Base-by-base conservation (phyloP, 1,139 yeast genomes). In the Yamadazyma spencermartinsiae region DNA sequence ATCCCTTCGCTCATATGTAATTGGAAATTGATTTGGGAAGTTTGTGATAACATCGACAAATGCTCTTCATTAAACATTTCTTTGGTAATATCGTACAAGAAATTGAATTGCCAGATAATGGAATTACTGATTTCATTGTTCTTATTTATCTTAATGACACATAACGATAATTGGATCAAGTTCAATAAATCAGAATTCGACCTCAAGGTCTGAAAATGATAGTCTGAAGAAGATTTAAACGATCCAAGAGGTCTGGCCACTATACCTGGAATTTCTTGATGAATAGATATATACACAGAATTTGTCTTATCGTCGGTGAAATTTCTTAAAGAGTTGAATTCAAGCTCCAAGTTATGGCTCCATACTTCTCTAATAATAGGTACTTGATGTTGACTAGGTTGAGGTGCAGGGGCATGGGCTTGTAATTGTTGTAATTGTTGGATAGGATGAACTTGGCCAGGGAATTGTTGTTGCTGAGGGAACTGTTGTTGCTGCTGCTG, bases 171-270 rank as follows among this genome's bases (percentile, higher is more conserved):
- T 62, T 92, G 98, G 42, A 92, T 83, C 49, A 92, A 79, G 50
- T 84, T 84, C 47, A 90, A 66, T 40, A 92, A 72, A 61, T 94
- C 98, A 2, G 94, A 87, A 60, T 92, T 92, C 8, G 95, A 76
- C 54, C 98, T 76, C 63, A 92, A 76, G 0, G 98, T 92, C 62
- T 92, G 98, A 59, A 92, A 92, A 61, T 92, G 98, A 61, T 89
- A 92, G 60, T 92, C 98, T 20, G 87, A 77, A 11, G 94, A 86
- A 8, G 94, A 81, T 53, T 88, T 82, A 64, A 92, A 92, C 9
- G 89, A 80, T n/a, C 98, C 98, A 45, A 92, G 87, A 10, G 98
- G 98, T 50, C 98, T 77, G 1, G 96, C 96, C 18, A 92, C 86
- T 24, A 94, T 87, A 0, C 98, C 98, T 0, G 97, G 97, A 56